Base-by-base conservation (phyloP, 768 basidiomycete species). In the Mycena metata region DNA sequence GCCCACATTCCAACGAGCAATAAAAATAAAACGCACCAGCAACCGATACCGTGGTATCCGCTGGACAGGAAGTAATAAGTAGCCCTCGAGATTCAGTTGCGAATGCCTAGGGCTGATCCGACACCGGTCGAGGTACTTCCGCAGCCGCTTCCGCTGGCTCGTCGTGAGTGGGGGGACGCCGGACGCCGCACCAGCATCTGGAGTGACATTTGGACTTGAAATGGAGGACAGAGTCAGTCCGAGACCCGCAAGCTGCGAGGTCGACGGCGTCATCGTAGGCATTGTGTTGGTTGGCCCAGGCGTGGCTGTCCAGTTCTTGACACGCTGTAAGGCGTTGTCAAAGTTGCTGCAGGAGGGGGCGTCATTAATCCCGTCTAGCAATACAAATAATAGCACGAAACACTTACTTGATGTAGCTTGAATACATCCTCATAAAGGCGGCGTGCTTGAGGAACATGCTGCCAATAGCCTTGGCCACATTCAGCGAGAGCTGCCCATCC, bases 361-460 rank as follows among this genome's bases (percentile, higher is more conserved):
- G 39, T 49, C 43, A 54, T 54, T 72, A 63, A 62, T 46, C 41
- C 10, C 23, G 36, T 67, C 41, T 60, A 17, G 33, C 50, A 39
- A 46, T 55, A 64, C 41, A 45, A 60, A 49, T 56, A 55, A 43
- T 65, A 11, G 67, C 69, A 54, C 23, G 54, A 58, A 63, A 55
- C 43, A 80, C 92, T 76, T 77, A 96, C 95, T 99, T 98, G 85
- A 97, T 97, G 78, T 98, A 99, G 49, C 92, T 93, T 36, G 96
- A 96, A 78, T 99, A 99, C 93, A 99, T 98, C 82, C 86, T 94
- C 94, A 99, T 95, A 83, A 98, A 98, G 5, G 97, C 96, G 35
- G 96, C 94, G 79, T 99, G 96, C 60, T 92, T 93, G 61, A 95
- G 82, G 79, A 99, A 99, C 52, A 94, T 96, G 64, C 91, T 87